Conservation (phyloP, 2,329 filamentous ascomycete species). For the Botrytis aclada region DNA sequence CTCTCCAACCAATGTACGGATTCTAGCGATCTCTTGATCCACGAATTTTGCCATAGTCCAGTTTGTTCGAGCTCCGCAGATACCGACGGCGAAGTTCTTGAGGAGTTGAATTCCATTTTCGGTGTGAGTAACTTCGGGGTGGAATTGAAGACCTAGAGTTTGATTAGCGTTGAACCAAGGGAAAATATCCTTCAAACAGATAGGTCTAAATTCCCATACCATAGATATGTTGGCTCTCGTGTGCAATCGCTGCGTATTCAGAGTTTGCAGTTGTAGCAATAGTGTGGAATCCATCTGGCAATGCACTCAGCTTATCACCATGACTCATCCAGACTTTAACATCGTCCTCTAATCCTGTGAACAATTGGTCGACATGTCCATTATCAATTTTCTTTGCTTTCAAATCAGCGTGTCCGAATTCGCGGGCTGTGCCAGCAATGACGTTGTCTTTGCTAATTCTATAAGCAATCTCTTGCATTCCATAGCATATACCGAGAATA, state of each 20-base stretch:
- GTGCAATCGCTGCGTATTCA: slow-evolving; percentile 75
- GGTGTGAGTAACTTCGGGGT: slow-evolving; percentile 65
- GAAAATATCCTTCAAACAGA: not conserved
- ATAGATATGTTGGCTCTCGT: slow-evolving; percentile 66
- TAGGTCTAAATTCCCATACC: slow-evolving; percentile 41
- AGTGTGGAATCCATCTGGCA: slow-evolving; percentile 70
- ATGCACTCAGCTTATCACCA: slow-evolving; percentile 73
- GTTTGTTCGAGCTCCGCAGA: slow-evolving; percentile 71
- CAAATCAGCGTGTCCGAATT: slow-evolving; percentile 44
- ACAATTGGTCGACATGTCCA: slow-evolving; percentile 71
- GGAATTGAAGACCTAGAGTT: slow-evolving; percentile 21
- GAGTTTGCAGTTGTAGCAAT: slow-evolving; percentile 76
- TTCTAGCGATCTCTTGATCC: slow-evolving; percentile 74
- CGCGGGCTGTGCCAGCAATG: slow-evolving; percentile 57
- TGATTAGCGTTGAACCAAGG: not conserved
- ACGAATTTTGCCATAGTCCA: slow-evolving; percentile 89
- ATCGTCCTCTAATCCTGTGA: slow-evolving; percentile 68
- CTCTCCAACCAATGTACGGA: slow-evolving; percentile 76
- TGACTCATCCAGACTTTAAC: slow-evolving; percentile 84
- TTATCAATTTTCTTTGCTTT: slow-evolving; percentile 53
- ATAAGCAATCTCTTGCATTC: slow-evolving; percentile 71
- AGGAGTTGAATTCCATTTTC: slow-evolving; percentile 67
- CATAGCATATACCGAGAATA: slow-evolving; percentile 44
- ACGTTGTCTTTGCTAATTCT: slow-evolving; percentile 62
- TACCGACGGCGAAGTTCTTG: slow-evolving; percentile 78